Percentiles rank a stretch among this genome's conserved stretches.
These are phyloP conservation scores for Trametes hirsuta DNA, from an alignment of 1,284 basidiomycete genomes.

Conservation along the genomic window DNA sequence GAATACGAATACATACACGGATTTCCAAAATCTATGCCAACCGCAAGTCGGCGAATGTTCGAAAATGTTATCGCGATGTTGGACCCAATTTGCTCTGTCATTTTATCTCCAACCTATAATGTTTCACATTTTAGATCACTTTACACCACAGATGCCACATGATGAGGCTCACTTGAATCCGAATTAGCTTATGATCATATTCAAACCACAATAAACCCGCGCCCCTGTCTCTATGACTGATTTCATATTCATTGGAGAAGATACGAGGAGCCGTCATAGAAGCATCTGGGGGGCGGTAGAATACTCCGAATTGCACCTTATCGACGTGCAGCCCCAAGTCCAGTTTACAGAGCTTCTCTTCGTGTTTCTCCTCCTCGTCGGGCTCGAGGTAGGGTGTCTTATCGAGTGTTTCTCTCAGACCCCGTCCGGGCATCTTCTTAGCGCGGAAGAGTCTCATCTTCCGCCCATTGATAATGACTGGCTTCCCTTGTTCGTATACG, in stretches of 20 bases:
- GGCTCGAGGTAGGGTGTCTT: slow-evolving; percentile 69
- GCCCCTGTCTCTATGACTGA: slow-evolving; percentile 40
- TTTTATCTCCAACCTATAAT: slow-evolving; percentile 55
- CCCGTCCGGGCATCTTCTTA: slow-evolving; percentile 17
- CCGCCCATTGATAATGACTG: slow-evolving; percentile 43
- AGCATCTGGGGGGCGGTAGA: slow-evolving; percentile 42
- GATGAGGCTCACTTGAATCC: slow-evolving; percentile 50
- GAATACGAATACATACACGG: slow-evolving; percentile 37
- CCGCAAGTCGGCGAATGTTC: slow-evolving; percentile 60
- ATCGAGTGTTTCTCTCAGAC: slow-evolving; percentile 29
- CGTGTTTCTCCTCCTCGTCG: slow-evolving; percentile 56
- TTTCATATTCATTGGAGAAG: slow-evolving; percentile 67
- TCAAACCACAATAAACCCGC: slow-evolving; percentile 61
- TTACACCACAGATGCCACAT: background rate
- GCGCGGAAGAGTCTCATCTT: slow-evolving; percentile 30
- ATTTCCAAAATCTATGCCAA: slow-evolving; percentile 54
- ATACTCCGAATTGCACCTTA: slow-evolving; percentile 63
- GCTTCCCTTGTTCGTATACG: slow-evolving; percentile 39
- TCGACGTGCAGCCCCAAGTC: slow-evolving; percentile 54
- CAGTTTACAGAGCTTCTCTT: slow-evolving; percentile 48
- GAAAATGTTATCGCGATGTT: slow-evolving; percentile 58
- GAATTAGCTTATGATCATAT: slow-evolving; percentile 66
- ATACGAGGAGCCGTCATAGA: slow-evolving; percentile 45
- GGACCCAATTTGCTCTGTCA: slow-evolving; percentile 51
- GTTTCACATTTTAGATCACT: background rate